Evolutionary conservation across 768 basidiomycete genomes (phyloP).

Genomic region (Neoboletus subvelutipes): DNA sequence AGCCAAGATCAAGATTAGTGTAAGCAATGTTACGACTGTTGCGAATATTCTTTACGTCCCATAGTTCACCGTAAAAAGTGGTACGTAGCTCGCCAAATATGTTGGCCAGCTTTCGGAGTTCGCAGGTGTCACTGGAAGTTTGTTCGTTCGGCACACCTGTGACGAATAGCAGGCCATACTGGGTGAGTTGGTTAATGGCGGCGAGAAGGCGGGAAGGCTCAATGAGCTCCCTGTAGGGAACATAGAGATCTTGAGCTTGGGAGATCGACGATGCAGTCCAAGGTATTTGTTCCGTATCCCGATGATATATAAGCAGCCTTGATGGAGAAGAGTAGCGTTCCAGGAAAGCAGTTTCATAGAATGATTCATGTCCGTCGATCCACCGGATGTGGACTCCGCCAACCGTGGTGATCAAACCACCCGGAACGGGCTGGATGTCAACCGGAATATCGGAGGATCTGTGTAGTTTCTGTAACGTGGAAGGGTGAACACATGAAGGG

Average conservation of each 20-base stretch:
- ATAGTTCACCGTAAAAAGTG: conserved; percentile 88
- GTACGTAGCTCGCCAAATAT: conserved; percentile 73
- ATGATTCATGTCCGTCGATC: conserved; percentile 59
- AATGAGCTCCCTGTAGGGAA: conserved; percentile 53
- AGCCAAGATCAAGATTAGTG: conserved; percentile 82
- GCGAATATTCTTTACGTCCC: conserved; percentile 79
- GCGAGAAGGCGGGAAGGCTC: conserved; percentile 46
- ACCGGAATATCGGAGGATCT: conserved; percentile 62
- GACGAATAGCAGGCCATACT: conserved; percentile 73
- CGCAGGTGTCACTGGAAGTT: conserved; percentile 62
- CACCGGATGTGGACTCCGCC: conserved; percentile 54
- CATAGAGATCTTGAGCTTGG: conserved; percentile 44
- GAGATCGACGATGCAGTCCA: conserved; percentile 50
- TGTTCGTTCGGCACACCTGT: conserved; percentile 62
- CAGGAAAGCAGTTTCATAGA: conserved; percentile 50
- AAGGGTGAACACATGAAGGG: conserved; percentile 68
- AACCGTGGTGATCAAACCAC: conserved; percentile 41
- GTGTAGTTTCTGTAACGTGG: conserved; percentile 75
- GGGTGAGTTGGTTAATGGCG: conserved; percentile 68
- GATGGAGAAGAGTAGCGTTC: conserved; percentile 43
- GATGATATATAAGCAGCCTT: conserved; percentile 43
- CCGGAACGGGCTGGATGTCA: conserved; percentile 44
- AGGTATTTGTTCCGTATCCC: conserved; percentile 35
- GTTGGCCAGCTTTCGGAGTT: conserved; percentile 62
- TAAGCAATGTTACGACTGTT: conserved; percentile 92